Base-by-base conservation (phyloP, 805 yeast species). In the Blastobotrys terrestris region DNA sequence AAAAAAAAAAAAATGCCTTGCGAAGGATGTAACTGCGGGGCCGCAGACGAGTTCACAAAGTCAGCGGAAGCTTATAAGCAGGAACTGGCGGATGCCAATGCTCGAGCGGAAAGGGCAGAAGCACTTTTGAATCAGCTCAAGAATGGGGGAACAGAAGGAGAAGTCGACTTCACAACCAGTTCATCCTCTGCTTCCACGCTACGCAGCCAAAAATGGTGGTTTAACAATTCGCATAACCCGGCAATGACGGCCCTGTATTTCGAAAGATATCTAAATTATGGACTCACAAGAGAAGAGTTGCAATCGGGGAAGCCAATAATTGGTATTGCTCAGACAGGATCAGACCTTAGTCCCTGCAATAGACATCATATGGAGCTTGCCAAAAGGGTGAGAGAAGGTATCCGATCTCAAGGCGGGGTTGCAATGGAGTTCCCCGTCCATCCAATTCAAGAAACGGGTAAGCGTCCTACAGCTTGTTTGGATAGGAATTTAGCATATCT, bases 261-360 rank as follows among this genome's bases (percentile, higher is more conserved):
- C 39, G 65, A 62, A 48, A 50, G 64, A 16, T 62, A 62, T 48
- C 53, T 62, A 22, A 62, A 62, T 46, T 60, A 58, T 49, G 65
- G 65, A 3, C 53, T 60, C 16, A 58, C 64, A 14, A 44, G 63
- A 46, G 50, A 53, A 19, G 63, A 61, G 47, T 68, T 87, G 31
- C 54, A 51, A 39, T 77, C 81, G 55, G 94, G 94, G 1, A 81
- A 84, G 62, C 95, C 87, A 69, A 82, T 87, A 49, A 87, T 87
- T 60, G 96, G 95, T n/a, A 73, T 87, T 56, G 96, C 96, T 0
- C 94, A 86, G 65, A 87, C 95, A 0, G 95, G 95, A 49, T 86
- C 94, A 1, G 95, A 53, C 20, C 44, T 60, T 4, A 44, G 58
- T 13, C 63, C 63, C 7, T 60, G 63, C 49, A 60, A 60, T 54